phyloP scores from a whole-genome alignment of 352 stramenopile species.

The Thalassiosira livingstoniorum region DNA sequence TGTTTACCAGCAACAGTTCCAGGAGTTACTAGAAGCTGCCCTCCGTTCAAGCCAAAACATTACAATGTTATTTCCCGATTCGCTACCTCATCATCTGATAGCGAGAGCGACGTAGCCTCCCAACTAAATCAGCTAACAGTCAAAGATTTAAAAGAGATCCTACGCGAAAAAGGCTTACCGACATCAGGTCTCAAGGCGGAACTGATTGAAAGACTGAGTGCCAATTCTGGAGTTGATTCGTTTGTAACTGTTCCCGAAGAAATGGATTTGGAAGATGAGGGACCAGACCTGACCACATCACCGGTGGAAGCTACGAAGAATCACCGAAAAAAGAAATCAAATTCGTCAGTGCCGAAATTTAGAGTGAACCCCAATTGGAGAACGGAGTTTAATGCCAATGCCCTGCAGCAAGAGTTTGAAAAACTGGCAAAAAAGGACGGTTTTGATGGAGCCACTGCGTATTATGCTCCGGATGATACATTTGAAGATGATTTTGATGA shows the following conservation, averaged over 20 bases:
- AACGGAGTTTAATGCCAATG: slow-evolving; percentile 61
- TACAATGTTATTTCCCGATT: slow-evolving; percentile 14
- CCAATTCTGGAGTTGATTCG: neutral
- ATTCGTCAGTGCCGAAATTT: slow-evolving; percentile 55
- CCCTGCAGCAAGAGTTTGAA: slow-evolving; percentile 76
- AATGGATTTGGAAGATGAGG: no score
- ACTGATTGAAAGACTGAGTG: slow-evolving; percentile 43
- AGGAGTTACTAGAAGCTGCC: neutral
- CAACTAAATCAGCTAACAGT: slow-evolving; percentile 48
- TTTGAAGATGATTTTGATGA: slow-evolving; percentile 81
- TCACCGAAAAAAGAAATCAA: slow-evolving; percentile 38
- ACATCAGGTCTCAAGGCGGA: slow-evolving; percentile 60
- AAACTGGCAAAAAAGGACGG: slow-evolving; percentile 82
- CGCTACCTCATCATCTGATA: slow-evolving; percentile 30
- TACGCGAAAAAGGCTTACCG: slow-evolving; percentile 46
- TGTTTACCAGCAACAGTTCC: neutral
- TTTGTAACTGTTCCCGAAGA: neutral
- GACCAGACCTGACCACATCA: no score
- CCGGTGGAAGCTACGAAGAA: neutral
- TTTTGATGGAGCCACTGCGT: slow-evolving; percentile 68
- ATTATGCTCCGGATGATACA: slow-evolving; percentile 68
- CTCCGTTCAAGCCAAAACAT: neutral
- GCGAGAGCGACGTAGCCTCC: neutral
- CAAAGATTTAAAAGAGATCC: slow-evolving; percentile 54
- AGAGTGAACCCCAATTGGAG: slow-evolving; percentile 68